Evolutionary conservation across 2,329 filamentous ascomycete species (phyloP), one percentile per base, ranked within the genome.

Genomic region (Fusarium tricinctum): DNA sequence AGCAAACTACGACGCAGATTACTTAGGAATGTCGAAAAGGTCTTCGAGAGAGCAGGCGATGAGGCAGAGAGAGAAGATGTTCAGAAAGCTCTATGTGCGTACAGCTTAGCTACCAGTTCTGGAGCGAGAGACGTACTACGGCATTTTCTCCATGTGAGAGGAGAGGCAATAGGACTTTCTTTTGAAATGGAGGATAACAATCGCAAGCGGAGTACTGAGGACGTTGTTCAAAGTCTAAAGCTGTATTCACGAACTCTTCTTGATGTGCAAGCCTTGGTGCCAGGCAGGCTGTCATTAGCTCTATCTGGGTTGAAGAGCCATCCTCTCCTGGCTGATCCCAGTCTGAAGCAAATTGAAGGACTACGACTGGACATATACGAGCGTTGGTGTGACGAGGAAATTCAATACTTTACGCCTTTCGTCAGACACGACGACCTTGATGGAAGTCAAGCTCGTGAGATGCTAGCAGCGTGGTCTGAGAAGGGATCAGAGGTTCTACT

Each of bases 351-450:
- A 1, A 78, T 96, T 2, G 88, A 92, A 68, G 91, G 90, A 17
- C 81, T 97, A 14, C 88, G 92, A 35, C 81, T 97, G 26, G 93
- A 97, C 74, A 81, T 96, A 12, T 89, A 93, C 73, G 88, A 90
- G 67, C 85, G 86, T 20, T 97, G 94, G 92, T 92, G 96, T 66
- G 86, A 91, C 19, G 89, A 94, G 9, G 93, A 97, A 63, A 92
- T 97, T 42, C 88, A 88, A 46, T 91, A 91, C 68, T 97, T 97
- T 75, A 95, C 90, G 1, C 94, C 94, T 0, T 97, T 93, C 81
- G 92, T 97, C 35, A 89, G 92, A 30, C 90, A 97, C 72, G 92
- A 94, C 69, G 92, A 96, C 69, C 78, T 92, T 6, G 86, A 89
- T 23, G 87, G 85, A 20, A 79, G 82, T 23, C 85, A 89, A 63